Evolutionary conservation across 2,329 filamentous ascomycete species (phyloP), one percentile per base, ranked within the genome.

Genomic region (Fusarium coffeatum): DNA sequence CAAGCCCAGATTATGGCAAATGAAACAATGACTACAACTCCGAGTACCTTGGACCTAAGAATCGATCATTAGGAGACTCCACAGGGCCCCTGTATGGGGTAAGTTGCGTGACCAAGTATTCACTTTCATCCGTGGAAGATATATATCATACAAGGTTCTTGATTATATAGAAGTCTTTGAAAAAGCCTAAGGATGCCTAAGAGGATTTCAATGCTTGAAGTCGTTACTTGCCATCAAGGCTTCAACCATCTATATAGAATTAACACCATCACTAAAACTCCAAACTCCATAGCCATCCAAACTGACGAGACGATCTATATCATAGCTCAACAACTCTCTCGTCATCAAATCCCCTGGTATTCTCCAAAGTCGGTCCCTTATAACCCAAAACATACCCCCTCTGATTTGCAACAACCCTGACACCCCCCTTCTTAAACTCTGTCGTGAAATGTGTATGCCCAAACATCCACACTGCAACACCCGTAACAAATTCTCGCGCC

Each of bases 381-480:
- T 66, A 70, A 5, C 73, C 73, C 40, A 80, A 48, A 9, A 81
- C 76, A 65, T 83, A 83, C 6, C 82, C 82, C n/a, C 82, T 76
- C 75, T 85, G 83, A 50, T 85, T 85, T 8, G 79, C 77, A 49
- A 85, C 76, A n/a, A 85, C 51, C 37, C 75, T 75, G 2, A 82
- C 77, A 2, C 80, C 78, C 5, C 77, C 62, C 30, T 69, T 65
- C 34, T 67, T 50, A 11, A 81, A 76, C 50, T 80, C 74, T 4
- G 79, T 82, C 6, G 80, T 82, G 62, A 78, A 84, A 69, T 86
- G 84, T 1, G 83, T 86, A 60, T 86, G 83, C 0, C 84, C 85
- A 79, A 86, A 84, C 48, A 83, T 78, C 82, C 82, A 86, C 37
- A 69, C 61, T 16, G 68, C 34, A 32, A 71, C 76, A 2, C 85